A percentile compares a stretch with the other conserved stretches of the same genome.
Evolutionary conservation across 2,329 filamentous ascomycete genomes (phyloP).

Genomic region (Curvularia lunata): DNA sequence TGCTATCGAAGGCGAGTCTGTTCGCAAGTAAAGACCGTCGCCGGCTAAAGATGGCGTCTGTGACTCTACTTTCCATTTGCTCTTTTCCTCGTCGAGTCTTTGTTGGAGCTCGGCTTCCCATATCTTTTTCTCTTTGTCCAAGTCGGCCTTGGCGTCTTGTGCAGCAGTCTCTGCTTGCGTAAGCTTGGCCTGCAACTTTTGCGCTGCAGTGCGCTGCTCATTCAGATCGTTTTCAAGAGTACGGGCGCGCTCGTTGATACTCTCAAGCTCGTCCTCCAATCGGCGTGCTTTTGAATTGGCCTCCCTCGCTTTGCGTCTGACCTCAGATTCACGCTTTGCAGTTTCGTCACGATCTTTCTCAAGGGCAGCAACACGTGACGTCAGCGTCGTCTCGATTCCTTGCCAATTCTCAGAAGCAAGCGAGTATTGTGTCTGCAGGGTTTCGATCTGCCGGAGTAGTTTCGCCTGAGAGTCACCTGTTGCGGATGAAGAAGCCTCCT

Average conservation of each 20-base stretch:
- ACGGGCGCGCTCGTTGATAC: constrained; percentile 67
- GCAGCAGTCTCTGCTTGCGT: constrained; percentile 70
- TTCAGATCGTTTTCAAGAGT: constrained; percentile 68
- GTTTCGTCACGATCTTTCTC: constrained; percentile 94
- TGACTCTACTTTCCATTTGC: constrained; percentile 62
- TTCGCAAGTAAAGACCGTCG: constrained; percentile 40
- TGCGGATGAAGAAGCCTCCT: constrained; percentile 85
- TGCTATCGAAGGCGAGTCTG: constrained; percentile 47
- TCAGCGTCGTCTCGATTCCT: constrained; percentile 85
- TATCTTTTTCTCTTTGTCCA: constrained; percentile 65
- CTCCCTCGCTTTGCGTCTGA: constrained; percentile 88
- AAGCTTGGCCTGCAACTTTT: constrained; percentile 68
- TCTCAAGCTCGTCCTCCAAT: constrained; percentile 83
- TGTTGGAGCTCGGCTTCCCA: constrained; percentile 64
- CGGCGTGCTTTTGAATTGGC: constrained; percentile 71
- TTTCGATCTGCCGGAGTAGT: constrained; percentile 91
- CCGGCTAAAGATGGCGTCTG: constrained; percentile 38
- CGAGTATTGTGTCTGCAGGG: constrained; percentile 91
- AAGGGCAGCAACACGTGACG: constrained; percentile 75
- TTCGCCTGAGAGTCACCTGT: constrained; percentile 87
- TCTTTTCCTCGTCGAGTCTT: constrained; percentile 69
- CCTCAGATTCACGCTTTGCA: constrained; percentile 79
- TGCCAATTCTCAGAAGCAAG: constrained; percentile 98
- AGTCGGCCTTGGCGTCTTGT: constrained; percentile 61
- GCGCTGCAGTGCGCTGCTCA: constrained; percentile 64